Percentiles rank a stretch among this genome's conserved stretches.
phyloP scores from a whole-genome alignment of 2,329 filamentous ascomycete genomes.

The Penicillium freii region DNA sequence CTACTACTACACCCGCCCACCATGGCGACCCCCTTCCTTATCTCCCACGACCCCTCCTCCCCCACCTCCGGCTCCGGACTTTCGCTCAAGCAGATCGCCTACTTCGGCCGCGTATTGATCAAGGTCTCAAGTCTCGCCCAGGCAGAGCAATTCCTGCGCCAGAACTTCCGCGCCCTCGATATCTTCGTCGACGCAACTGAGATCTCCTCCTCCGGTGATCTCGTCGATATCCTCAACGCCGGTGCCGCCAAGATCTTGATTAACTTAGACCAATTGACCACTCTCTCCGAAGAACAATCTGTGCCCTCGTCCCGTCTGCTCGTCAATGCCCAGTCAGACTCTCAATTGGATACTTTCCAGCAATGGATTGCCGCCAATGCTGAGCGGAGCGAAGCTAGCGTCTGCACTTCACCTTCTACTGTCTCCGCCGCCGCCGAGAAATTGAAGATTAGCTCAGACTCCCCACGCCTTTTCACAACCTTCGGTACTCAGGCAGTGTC shows the following conservation, averaged over 20 bases:
- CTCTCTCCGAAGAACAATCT: constrained; percentile 52
- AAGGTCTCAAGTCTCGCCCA: constrained; percentile 45
- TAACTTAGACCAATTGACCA: constrained; percentile 63
- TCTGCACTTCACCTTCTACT: constrained; percentile 34
- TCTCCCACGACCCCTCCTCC: constrained; percentile 44
- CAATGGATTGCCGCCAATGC: constrained; percentile 39
- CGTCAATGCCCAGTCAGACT: constrained; percentile 48
- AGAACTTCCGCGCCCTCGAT: constrained; percentile 55
- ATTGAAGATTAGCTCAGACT: constrained; percentile 39
- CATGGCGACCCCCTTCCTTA: constrained; percentile 46
- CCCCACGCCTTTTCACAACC: constrained; percentile 42
- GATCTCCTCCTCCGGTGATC: constrained; percentile 67
- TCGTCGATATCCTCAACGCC: constrained; percentile 77
- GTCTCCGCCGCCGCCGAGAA: constrained; percentile 43
- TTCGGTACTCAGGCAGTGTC: constrained; percentile 39
- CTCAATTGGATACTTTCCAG: constrained; percentile 40
- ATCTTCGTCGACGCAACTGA: constrained; percentile 75
- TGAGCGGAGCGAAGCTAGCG: constrained; percentile 38
- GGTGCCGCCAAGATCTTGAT: constrained; percentile 86
- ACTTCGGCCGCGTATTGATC: constrained; percentile 58
- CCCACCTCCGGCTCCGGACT: constrained; percentile 53
- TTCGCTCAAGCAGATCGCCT: constrained; percentile 54
- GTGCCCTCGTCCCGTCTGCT: constrained; percentile 58
- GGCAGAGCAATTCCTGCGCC: constrained; percentile 53
- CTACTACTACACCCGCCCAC: constrained; percentile 9